Conservation (phyloP, 257 asterid species). For the Solanum raphanifolium region DNA sequence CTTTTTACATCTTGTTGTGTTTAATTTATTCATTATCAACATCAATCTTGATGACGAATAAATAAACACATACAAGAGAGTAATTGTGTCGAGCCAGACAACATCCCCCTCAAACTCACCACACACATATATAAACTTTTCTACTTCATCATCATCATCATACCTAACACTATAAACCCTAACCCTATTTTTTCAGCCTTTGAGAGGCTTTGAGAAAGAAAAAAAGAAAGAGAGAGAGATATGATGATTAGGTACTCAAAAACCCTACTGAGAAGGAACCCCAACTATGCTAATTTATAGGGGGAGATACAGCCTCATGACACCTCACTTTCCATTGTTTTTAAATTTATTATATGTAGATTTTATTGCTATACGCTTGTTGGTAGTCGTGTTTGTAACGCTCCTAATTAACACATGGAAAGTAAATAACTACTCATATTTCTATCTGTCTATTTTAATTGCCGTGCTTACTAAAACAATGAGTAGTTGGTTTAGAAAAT, state of each 20-base stretch:
- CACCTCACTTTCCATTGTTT: background rate
- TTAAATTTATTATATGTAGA: background rate
- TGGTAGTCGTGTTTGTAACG: background rate
- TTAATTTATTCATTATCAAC: background rate
- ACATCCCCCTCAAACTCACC: constrained; percentile 66
- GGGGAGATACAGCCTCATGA: constrained; percentile 1
- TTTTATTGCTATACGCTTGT: background rate
- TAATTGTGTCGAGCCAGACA: constrained; percentile 20
- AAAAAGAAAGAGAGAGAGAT: background rate
- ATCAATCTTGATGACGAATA: background rate
- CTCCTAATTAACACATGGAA: background rate
- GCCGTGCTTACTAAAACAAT: background rate
- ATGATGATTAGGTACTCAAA: constrained; percentile 1
- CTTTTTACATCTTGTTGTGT: background rate
- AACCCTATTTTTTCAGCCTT: background rate
- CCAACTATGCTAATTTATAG: constrained; percentile 29
- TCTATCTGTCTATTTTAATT: background rate
- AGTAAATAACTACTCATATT: background rate
- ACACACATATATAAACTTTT: background rate
- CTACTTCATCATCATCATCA: background rate
- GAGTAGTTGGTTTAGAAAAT: background rate
- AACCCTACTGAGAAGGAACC: constrained; percentile 2
- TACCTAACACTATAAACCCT: background rate
- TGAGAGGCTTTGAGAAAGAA: background rate
- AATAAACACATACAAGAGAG: background rate